phyloP scores from a whole-genome alignment of 495 filamentous ascomycete genomes.

The Melanomma pulvis-pyrius region DNA sequence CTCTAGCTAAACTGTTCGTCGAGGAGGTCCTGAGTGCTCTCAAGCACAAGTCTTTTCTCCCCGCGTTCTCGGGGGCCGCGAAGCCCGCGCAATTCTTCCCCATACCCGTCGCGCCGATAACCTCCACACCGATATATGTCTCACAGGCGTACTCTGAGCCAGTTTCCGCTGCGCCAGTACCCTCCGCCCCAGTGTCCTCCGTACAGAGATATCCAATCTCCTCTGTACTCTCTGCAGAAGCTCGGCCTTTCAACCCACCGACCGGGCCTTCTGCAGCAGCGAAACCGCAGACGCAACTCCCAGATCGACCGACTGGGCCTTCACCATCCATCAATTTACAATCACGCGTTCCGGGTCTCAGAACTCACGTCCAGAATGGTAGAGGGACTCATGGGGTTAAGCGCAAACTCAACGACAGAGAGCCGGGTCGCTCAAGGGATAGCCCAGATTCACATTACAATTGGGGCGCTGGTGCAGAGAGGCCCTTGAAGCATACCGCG shows the following conservation, averaged over 20 bases:
- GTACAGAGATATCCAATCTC: conserved; percentile 7
- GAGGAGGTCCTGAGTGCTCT: conserved; percentile 79
- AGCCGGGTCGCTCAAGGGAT: conserved; percentile 40
- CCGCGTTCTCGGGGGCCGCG: conserved; percentile 29
- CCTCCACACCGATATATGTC: no score
- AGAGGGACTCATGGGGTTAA: conserved; percentile 42
- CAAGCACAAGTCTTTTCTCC: conserved; percentile 63
- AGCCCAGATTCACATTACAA: conserved; percentile 49
- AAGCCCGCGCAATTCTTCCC: not conserved
- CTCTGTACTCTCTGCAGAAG: conserved; percentile 43
- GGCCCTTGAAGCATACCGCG: conserved; percentile 68
- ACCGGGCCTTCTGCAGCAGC: not conserved
- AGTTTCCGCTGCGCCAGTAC: not conserved
- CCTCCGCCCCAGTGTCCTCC: not conserved
- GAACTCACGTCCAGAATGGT: conserved; percentile 41
- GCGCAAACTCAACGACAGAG: conserved; percentile 48
- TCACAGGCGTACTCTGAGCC: no score
- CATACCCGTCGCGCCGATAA: not conserved
- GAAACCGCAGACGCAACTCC: conserved; percentile 3
- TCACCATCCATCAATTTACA: not conserved
- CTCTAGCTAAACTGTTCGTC: conserved; percentile 65
- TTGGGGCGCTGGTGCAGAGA: conserved; percentile 45
- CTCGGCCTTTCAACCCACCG: conserved; percentile 33
- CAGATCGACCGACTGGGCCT: not conserved
- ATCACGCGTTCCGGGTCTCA: conserved; percentile 16